Evolutionary conservation across 2,329 filamentous ascomycete genomes (phyloP).

Genomic region (Clonostachys sp.): DNA sequence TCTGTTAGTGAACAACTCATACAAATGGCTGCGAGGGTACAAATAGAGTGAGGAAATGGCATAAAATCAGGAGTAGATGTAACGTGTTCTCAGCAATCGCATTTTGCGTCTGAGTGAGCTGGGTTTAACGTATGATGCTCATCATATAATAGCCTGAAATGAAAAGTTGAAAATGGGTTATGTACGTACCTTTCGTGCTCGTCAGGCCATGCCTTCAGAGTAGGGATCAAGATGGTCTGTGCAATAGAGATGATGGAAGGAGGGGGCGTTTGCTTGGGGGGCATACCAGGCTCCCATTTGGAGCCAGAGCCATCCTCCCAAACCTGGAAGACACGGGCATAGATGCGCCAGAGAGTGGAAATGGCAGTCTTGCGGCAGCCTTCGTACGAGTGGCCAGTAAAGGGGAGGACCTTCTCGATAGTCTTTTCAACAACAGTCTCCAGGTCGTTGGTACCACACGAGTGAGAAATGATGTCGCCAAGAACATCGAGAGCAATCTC

Average conservation of each 20-base stretch:
- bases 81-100: slow-evolving; percentile 84
- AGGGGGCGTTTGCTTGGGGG: slow-evolving; percentile 74
- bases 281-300: slow-evolving; percentile 88
- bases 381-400: slow-evolving; percentile 86
- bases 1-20: slow-evolving; percentile 32
- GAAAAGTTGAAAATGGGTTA: slow-evolving; percentile 9
- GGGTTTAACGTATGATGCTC: slow-evolving; percentile 90
- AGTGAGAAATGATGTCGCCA: slow-evolving; percentile 86
- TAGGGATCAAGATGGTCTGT: slow-evolving; percentile 79
- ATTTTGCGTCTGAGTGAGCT: slow-evolving; percentile 97
- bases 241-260: slow-evolving; percentile 79
- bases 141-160: slow-evolving; percentile 58
- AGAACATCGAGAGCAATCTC: slow-evolving; percentile 95
- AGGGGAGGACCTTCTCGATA: slow-evolving; percentile 72
- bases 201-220: slow-evolving; percentile 80
- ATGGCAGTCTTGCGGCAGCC: slow-evolving; percentile 90
- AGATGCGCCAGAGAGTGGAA: slow-evolving; percentile 88
- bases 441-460: slow-evolving; percentile 67
- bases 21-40: background rate
- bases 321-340: slow-evolving; percentile 84
- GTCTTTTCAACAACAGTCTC: slow-evolving; percentile 86
- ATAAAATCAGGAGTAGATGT: slow-evolving; percentile 31
- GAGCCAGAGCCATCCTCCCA: slow-evolving; percentile 69
- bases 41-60: background rate
- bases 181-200: slow-evolving; percentile 86